Percentiles rank a stretch among this genome's conserved stretches.
Evolutionary conservation across 257 asterid species (phyloP).

Genomic region (Jaltomata sinuosa): DNA sequence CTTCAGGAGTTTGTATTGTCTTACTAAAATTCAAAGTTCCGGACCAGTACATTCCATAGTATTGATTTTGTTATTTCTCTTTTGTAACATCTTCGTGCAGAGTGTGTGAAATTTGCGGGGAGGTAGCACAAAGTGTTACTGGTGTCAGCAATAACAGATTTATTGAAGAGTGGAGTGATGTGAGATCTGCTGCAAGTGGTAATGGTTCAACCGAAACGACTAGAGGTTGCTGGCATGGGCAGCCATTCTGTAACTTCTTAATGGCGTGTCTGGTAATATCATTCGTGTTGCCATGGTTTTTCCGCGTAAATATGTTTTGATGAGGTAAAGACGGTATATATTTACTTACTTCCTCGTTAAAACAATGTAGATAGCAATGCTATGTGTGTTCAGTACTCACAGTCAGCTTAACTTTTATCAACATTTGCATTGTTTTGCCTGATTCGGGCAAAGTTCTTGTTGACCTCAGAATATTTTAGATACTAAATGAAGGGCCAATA

Average conservation of each 20-base stretch:
- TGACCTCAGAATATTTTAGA: not conserved
- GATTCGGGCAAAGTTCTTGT: not conserved
- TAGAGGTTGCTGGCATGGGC: constrained; percentile 54
- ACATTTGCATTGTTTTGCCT: not conserved
- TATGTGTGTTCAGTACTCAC: not conserved
- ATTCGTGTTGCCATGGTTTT: constrained; percentile 80
- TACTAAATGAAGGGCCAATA: not conserved
- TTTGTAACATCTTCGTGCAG: constrained; percentile 20
- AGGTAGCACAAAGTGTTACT: constrained; percentile 43
- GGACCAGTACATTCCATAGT: not conserved
- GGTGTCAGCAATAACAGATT: constrained; percentile 40
- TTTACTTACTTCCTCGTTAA: not conserved
- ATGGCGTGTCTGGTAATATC: constrained; percentile 76
- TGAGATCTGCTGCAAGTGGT: constrained; percentile 6
- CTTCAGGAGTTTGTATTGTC: not conserved
- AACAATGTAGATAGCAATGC: not conserved
- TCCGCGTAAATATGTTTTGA: constrained; percentile 55
- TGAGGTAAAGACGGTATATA: not conserved
- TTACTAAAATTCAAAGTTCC: not conserved
- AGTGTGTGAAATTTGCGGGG: constrained; percentile 77
- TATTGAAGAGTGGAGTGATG: constrained; percentile 72
- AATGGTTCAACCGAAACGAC: constrained; percentile 3
- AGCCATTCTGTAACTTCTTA: constrained; percentile 66
- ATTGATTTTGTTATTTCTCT: not conserved
- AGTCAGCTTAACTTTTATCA: not conserved